Evolutionary conservation across 768 basidiomycete genomes (phyloP), one percentile per base, ranked within the genome.

Genomic region (Hemileccinum rubropunctum): DNA sequence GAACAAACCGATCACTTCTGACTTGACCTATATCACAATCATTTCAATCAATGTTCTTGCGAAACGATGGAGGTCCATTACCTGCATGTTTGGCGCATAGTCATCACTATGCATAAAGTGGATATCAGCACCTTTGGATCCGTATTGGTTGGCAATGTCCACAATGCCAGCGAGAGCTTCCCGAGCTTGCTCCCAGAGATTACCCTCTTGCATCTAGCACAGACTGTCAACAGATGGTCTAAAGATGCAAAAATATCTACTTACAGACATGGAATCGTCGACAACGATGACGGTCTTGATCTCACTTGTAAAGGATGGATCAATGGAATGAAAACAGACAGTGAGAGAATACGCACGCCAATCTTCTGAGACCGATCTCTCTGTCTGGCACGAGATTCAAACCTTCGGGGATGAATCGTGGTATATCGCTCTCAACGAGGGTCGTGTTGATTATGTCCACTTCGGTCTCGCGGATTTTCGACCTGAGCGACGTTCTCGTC

Each of bases 151-250:
- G 20, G 72, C 69, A 3, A 71, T 54, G 32, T 74, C 69, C 5
- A 71, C 65, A 20, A 76, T 65, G 40, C 68, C 74, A 37, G 63
- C 73, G 18, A 77, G 65, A 2, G 76, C 75, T 33, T 73, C 73
- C 23, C 72, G 54, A 2, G 76, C 60, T 46, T 62, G 70, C 18
- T 47, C 38, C 76, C 76, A 77, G 14, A 72, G 63, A 17, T 47
- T 53, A 32, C 70, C 73, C 41, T 71, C 74, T n/a, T 58, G 47
- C 75, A 76, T 75, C 72, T 72, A 46, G 28, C 11, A 23, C 11
- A 18, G 3, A n/a, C 30, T 5, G 11, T 56, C 50, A 50, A 35
- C 27, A 27, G 11, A 18, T 6, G 14, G 27, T 6, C 13, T 18
- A n/a, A 14, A 45, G 1, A 6, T 15, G 2, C 17, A 4, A 17